Percentiles rank a stretch among this genome's conserved stretches.
phyloP scores from a whole-genome alignment of 805 yeast species.

The Ogataea parapolymorpha region DNA sequence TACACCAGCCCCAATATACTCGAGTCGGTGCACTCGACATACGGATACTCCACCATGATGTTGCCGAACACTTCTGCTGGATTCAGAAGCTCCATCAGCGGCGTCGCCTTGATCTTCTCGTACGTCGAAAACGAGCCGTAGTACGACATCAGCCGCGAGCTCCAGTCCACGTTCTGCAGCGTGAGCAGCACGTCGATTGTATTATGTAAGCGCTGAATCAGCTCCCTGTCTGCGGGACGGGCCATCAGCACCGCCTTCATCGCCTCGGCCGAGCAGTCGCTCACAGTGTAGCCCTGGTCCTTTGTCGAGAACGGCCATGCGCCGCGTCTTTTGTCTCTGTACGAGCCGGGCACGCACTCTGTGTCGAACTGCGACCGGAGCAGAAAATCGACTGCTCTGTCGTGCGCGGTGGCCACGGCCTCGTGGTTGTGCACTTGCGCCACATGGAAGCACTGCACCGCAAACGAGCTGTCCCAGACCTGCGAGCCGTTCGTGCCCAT shows the following conservation, averaged over 20 bases:
- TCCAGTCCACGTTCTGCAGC: constrained; percentile 68
- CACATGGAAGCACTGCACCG: constrained; percentile 73
- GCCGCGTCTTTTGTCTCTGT: constrained; percentile 79
- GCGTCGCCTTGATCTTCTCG: constrained; percentile 80
- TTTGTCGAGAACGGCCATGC: constrained; percentile 97
- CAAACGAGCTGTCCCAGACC: constrained; percentile 95
- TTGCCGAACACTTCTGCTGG: constrained; percentile 99
- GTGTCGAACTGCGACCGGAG: constrained; percentile 81
- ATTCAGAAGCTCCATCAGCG: constrained; percentile 70
- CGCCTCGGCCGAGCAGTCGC: constrained; percentile 97
- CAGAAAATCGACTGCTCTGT: constrained; percentile 66
- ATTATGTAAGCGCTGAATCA: constrained; percentile 50
- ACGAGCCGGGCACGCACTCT: constrained; percentile 73
- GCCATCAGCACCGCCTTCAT: constrained; percentile 93
- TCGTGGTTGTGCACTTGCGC: constrained; percentile 75
- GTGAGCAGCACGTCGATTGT: constrained; percentile 75
- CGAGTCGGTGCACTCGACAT: constrained; percentile 97
- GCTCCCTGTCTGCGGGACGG: constrained; percentile 54
- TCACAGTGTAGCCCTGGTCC: constrained; percentile 92
- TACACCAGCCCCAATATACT: constrained; percentile 84
- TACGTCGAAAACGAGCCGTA: constrained; percentile 92
- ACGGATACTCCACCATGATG: constrained; percentile 97
- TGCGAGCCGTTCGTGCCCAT: constrained; percentile 98
- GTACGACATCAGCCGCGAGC: constrained; percentile 45
- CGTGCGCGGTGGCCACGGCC: constrained; percentile 60